Percentiles rank a stretch among this genome's conserved stretches.
Evolutionary conservation across 257 asterid species (phyloP).

Genomic region (Cinchona pubescens): DNA sequence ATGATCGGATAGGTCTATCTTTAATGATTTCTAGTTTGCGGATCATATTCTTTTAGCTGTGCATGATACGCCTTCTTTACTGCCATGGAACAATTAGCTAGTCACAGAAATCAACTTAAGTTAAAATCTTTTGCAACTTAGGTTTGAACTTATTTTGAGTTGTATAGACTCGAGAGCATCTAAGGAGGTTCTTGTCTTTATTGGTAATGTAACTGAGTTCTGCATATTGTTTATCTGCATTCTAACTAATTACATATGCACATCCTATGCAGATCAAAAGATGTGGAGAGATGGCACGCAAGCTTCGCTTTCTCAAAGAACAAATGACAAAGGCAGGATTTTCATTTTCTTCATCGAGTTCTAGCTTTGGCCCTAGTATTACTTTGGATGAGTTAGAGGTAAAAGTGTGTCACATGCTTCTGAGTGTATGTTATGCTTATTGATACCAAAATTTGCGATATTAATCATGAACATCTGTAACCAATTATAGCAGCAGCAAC

Average conservation of each 20-base stretch:
- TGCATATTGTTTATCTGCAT: neutral
- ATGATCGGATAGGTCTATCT: neutral
- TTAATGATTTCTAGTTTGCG: neutral
- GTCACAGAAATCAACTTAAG: neutral
- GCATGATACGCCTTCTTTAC: neutral
- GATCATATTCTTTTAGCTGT: neutral
- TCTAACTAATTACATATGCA: neutral
- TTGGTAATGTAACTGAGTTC: neutral
- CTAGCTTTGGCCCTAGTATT: constrained; percentile 21
- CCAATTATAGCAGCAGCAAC: neutral
- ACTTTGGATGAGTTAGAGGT: constrained; percentile 63
- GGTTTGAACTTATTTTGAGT: neutral
- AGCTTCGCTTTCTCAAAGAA: constrained; percentile 47
- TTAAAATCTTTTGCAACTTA: neutral
- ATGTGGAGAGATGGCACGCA: constrained; percentile 68
- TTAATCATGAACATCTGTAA: neutral
- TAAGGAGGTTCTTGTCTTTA: neutral
- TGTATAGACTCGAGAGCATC: neutral
- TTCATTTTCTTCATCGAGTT: constrained; percentile 39
- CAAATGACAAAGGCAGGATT: constrained; percentile 53
- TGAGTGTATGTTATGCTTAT: neutral
- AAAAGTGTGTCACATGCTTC: constrained; percentile 8
- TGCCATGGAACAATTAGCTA: neutral
- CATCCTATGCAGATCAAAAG: constrained; percentile 42
- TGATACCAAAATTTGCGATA: neutral